Base-by-base conservation (phyloP, 306 rosid species). In the Prinsepia uniflora region DNA sequence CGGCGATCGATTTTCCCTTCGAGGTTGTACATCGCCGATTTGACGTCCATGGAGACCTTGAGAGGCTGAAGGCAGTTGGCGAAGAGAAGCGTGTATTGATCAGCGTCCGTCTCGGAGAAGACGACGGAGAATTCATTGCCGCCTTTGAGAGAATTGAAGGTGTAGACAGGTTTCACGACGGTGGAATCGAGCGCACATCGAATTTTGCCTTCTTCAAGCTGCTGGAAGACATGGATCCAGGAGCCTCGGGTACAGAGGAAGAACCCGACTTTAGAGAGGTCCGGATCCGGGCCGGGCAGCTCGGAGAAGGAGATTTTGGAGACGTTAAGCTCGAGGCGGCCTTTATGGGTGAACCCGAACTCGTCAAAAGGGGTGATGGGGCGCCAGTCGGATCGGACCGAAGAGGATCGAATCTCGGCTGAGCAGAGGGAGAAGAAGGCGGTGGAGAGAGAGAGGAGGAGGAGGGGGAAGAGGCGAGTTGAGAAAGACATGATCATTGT, bases 301-400 rank as follows among this genome's bases (percentile, higher is more conserved):
- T 17, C 66, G 19, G 56, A 68, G 89, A 86, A 74, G 14, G 76
- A 42, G 84, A 93, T 76, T 69, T 65, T 48, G 9, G 89, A 85
- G 43, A 88, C 89, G 62, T 42, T 76, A 80, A 93, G 96, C 83
- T 90, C 92, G 13, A 93, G 90, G 17, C 85, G 86, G 42, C 98
- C 98, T 17, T 63, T 80, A 70, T 85, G 96, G 12, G 96, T 90
- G 92, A 90, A 93, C 0, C 98, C 98, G 59, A 93, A 93, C 68
- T 86, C 87, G 19, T 88, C 96, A 22, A 90, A 87, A 36, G 98
- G 96, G 34, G 88, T 72, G 18, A 88, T 82, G 9, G 84, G 75
- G 12, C 86, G 89, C 50, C 67, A 75, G 75, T 93, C 96, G 79
- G 69, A 47, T 40, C 84, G 84, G 82, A 90, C 24, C 65, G 78